Conservation (phyloP, 2,329 filamentous ascomycete species). For the Cucurbitaria berberidis region DNA sequence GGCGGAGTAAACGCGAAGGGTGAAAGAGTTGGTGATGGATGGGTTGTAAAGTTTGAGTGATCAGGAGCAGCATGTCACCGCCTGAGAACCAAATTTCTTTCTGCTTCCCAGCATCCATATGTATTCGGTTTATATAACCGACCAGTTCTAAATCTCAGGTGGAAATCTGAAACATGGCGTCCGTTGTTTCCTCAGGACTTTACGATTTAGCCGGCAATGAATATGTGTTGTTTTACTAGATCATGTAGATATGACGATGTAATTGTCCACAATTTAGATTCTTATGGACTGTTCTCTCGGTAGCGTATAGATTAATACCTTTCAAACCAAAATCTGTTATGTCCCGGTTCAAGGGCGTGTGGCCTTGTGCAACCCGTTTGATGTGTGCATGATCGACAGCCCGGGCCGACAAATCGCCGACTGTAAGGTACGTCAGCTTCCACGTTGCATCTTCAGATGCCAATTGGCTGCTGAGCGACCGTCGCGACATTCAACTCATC, state of each 20-base stretch:
- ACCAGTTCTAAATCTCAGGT: background rate
- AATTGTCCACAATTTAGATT: too few species aligned
- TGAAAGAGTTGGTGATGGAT: conserved; percentile 53
- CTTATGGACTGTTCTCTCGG: background rate
- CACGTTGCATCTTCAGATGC: conserved; percentile 45
- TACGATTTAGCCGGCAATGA: background rate
- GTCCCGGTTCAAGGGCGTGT: background rate
- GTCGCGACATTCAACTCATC: conserved; percentile 17
- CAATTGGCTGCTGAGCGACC: conserved; percentile 31
- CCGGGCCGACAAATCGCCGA: conserved; percentile 2
- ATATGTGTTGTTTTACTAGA: background rate
- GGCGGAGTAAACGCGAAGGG: conserved; percentile 53
- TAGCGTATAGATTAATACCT: background rate
- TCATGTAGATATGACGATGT: too few species aligned
- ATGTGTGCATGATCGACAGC: background rate
- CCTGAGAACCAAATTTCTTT: background rate
- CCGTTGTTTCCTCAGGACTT: background rate
- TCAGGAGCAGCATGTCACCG: background rate
- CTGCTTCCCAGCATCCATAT: background rate
- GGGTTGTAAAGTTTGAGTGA: conserved; percentile 50
- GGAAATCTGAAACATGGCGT: background rate
- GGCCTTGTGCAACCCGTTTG: too few species aligned
- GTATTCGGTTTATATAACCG: background rate
- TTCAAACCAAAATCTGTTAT: background rate
- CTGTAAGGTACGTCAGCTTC: conserved; percentile 35